Evolutionary conservation across 1,284 basidiomycete genomes (phyloP), one percentile per base, ranked within the genome.

Genomic region (Ustilago trichophora): DNA sequence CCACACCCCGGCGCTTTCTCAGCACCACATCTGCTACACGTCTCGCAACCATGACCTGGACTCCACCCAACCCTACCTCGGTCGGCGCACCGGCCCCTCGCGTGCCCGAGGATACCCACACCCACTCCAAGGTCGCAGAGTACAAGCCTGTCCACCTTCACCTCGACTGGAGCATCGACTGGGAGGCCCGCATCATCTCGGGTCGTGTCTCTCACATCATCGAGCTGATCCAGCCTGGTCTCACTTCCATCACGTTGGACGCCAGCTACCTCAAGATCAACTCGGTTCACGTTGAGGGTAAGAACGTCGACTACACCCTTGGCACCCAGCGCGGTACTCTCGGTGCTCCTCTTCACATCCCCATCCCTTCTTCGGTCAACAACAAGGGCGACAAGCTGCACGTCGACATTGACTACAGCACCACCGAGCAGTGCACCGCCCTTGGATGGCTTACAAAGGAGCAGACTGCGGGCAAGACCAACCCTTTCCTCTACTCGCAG

Each of bases 371-470:
- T 25, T 58, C 57, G 13, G 36, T 36, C 37, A 40, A 67, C 38
- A 57, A 60, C 9, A 59, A 72, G 50, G 77, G 73, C 27, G 70
- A 73, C 52, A 64, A 53, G 34, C 29, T 76, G 10, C 51, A 59
- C 18, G 49, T 81, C 31, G 51, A 60, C 24, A 76, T 81, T 51
- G 45, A 66, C 16, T 81, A 81, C 48, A 85, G 85, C 31, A 95
- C 93, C 1, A 91, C 91, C 5, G 84, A 87, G 54, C 84, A 88
- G 26, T 90, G 89, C 80, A 91, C 88, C 11, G 92, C 94, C 1
- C 84, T 98, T n/a, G 94, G 95, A 59, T 98, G 94, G 93, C 86
- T 98, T 26, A 87, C 87, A 31, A 90, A 92, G 72, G 88, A 90
- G 88, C 93, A 97, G 83, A 98, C 94, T 0, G 91, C 92, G 62